Percentiles rank a stretch among this genome's conserved stretches.
Evolutionary conservation across 2,329 filamentous ascomycete species (phyloP).

Genomic region (Colletotrichum graminicola): DNA sequence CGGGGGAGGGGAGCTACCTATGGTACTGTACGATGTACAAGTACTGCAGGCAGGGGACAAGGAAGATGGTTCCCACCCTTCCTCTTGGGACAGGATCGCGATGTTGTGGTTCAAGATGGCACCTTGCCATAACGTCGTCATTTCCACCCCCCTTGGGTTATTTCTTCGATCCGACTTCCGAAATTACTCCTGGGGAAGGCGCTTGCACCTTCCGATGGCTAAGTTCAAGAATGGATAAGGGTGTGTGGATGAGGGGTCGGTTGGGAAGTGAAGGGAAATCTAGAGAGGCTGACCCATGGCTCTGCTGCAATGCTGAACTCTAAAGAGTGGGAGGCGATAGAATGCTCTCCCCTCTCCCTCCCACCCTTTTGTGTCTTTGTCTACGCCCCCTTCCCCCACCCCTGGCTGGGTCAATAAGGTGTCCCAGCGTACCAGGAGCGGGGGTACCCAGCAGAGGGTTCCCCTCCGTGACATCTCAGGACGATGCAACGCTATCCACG

Average conservation of each 20-base stretch:
- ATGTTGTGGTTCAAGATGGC: slow-evolving; percentile 12
- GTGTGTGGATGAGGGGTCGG: neutral
- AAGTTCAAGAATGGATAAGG: slow-evolving; percentile 10
- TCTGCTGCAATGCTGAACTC: slow-evolving; percentile 33
- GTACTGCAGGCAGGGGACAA: slow-evolving; percentile 22
- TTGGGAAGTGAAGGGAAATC: neutral
- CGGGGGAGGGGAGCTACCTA: neutral
- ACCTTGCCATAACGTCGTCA: slow-evolving; percentile 31
- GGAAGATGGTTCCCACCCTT: slow-evolving; percentile 6
- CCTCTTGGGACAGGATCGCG: slow-evolving; percentile 3
- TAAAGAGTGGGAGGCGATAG: slow-evolving; percentile 35
- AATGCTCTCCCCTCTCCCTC: neutral
- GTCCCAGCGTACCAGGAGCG: slow-evolving; percentile 23
- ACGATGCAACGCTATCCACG: slow-evolving; percentile 34
- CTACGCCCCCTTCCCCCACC: neutral
- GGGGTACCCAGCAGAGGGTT: slow-evolving; percentile 14
- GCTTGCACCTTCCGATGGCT: slow-evolving; percentile 35
- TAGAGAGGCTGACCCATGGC: slow-evolving; percentile 12
- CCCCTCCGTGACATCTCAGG: slow-evolving; percentile 15
- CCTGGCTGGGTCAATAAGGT: neutral
- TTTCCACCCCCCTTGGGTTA: slow-evolving; percentile 12
- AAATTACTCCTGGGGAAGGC: slow-evolving; percentile 36
- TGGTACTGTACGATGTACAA: neutral
- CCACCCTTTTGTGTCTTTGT: neutral
- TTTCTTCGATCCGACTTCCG: slow-evolving; percentile 33